Base-by-base conservation (phyloP, 495 filamentous ascomycete species). In the Viridothelium virens region DNA sequence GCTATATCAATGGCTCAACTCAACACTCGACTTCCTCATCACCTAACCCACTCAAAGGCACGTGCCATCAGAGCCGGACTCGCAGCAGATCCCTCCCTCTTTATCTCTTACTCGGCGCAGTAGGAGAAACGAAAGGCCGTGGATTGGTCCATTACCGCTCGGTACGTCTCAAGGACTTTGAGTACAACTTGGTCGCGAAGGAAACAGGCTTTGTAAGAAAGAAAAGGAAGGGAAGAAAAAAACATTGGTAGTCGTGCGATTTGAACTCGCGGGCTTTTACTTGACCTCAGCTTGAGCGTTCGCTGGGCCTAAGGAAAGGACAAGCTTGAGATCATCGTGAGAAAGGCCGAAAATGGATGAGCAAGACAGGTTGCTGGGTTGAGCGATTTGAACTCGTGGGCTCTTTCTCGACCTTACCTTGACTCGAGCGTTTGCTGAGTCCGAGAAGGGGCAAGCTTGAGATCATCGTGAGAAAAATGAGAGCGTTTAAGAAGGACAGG, bases 101-200 rank as follows among this genome's bases (percentile, higher is more conserved):
- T 14, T 4, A 59, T 34, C 53, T 59, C 18, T 6, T 59, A 7
- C 53, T 59, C 53, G 53, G 53, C 53, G 53, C 5, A 36, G 53
- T 0, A 34, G 7, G 7, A 59, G 53, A 36, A 59, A 2, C 6
- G 53, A 36, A 59, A 59, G 53, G 36, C 10, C 10, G n/a, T 5
- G 53, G 53, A 59, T 59, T 59, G 53, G 53, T 59, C 53, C 53
- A 59, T n/a, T 1, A 59, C 53, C 33, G 53, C 53, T 59, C 53
- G 53, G 53, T 36, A 36, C 53, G 53, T 59, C 14, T n/a, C 36
- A 59, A 59, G 53, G 53, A 59, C 53, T 59, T 59, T 59, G 53
- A 36, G 31, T 14, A 1, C 1, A 14, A 36, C 53, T 59, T 25
- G 1, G 25, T 25, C 25, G 25, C 25, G 25, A 25, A 25, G 25